These are phyloP conservation scores for Sicyos edulis DNA, from an alignment of 306 rosid genomes.

Conservation along the genomic window DNA sequence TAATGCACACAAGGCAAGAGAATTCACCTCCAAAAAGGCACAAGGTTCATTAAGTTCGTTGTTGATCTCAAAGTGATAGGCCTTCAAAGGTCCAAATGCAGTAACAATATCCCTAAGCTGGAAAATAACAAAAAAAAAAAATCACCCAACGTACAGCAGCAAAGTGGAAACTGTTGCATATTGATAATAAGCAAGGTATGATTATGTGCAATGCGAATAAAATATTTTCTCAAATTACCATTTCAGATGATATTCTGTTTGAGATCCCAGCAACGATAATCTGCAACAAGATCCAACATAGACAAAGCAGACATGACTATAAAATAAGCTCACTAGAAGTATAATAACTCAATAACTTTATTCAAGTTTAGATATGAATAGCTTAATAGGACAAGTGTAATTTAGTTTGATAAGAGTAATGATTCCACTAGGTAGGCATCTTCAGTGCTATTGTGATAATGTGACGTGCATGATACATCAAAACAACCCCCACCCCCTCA, in stretches of 20 bases:
- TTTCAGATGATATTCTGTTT: slow-evolving; percentile 54
- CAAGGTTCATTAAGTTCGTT: slow-evolving; percentile 36
- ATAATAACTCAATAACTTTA: neutral
- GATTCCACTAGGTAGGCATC: neutral
- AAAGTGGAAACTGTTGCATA: neutral
- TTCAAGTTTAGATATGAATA: neutral
- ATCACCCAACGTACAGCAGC: slow-evolving; percentile 11
- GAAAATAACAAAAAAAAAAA: slow-evolving; percentile 17
- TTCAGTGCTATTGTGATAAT: neutral
- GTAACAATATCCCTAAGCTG: slow-evolving; percentile 75
- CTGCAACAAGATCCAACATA: slow-evolving; percentile 36
- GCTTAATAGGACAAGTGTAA: neutral
- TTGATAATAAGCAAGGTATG: neutral
- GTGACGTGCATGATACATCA: neutral
- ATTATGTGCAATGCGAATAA: neutral
- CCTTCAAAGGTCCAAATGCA: slow-evolving; percentile 84
- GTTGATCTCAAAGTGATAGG: slow-evolving; percentile 60
- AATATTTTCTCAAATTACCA: slow-evolving; percentile 42
- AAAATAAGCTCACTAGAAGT: slow-evolving; percentile 14
- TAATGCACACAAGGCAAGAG: neutral
- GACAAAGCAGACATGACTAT: slow-evolving; percentile 8
- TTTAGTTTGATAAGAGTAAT: neutral
- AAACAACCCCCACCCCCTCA: slow-evolving; percentile 1
- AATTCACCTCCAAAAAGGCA: slow-evolving; percentile 82
- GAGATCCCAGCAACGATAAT: slow-evolving; percentile 89